Evolutionary conservation across 495 filamentous ascomycete genomes (phyloP).

Genomic region (Talaromyces adpressus): DNA sequence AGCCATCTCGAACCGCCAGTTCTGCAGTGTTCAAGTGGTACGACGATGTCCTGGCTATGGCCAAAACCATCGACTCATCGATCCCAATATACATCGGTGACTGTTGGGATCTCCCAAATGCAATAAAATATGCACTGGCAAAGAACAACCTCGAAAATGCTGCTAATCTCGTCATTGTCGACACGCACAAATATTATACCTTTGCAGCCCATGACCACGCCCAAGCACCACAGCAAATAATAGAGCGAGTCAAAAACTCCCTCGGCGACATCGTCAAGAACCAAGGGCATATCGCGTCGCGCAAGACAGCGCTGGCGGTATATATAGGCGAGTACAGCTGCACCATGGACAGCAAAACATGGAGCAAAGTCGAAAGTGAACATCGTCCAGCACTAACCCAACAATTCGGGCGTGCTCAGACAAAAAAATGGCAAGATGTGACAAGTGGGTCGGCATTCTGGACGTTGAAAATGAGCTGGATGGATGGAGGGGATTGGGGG

Average conservation of each 20-base stretch:
- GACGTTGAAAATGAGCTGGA: conserved; percentile 50
- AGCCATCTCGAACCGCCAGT: conserved; percentile 32
- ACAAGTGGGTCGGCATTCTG: conserved; percentile 45
- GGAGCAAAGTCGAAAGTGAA: conserved; percentile 23
- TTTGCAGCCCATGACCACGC: conserved; percentile 38
- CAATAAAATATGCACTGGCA: conserved; percentile 26
- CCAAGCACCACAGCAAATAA: conserved; percentile 39
- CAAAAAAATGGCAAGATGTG: conserved; percentile 30
- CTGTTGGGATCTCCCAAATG: conserved; percentile 37
- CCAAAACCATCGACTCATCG: conserved; percentile 33
- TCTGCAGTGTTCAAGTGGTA: conserved; percentile 48
- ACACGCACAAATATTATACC: conserved; percentile 50
- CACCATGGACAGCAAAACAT: conserved; percentile 37
- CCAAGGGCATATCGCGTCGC: conserved; percentile 31
- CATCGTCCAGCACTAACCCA: conserved; percentile 24
- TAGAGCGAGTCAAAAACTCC: conserved; percentile 21
- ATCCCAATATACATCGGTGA: conserved; percentile 50
- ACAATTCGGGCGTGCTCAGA: conserved; percentile 41
- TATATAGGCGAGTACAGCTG: conserved; percentile 51
- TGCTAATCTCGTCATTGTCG: conserved; percentile 40
- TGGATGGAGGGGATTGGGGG: conserved; percentile 49
- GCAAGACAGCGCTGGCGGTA: conserved; percentile 36
- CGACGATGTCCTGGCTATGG: conserved; percentile 33
- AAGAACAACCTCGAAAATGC: conserved; percentile 9
- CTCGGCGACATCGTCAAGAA: conserved; percentile 14